These are phyloP conservation scores for Fraxinus sp. DNA, from an alignment of 305 asterid genomes.

Conservation along the genomic window DNA sequence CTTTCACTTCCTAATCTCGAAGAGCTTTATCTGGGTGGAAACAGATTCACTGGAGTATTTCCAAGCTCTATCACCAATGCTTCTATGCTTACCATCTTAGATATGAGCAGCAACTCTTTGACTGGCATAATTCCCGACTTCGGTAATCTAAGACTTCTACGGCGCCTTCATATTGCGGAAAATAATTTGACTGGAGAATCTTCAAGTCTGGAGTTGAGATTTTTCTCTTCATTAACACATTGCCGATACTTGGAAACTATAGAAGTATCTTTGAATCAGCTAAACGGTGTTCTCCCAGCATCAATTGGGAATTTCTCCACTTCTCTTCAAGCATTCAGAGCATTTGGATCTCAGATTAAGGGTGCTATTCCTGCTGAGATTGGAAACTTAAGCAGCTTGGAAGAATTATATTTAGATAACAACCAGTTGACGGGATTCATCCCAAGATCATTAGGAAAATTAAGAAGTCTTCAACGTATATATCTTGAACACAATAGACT, in stretches of 20 bases:
- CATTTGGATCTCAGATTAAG: conserved; percentile 10
- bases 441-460: conserved; percentile 1
- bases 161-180: not conserved
- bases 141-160: conserved; percentile 12
- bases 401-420: not conserved
- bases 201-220: not conserved
- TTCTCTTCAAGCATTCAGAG: not conserved
- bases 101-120: not conserved
- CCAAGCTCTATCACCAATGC: conserved; percentile 26
- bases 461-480: not conserved
- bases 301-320: conserved; percentile 23
- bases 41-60: conserved; percentile 18
- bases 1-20: conserved; percentile 21
- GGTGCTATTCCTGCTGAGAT: conserved; percentile 20
- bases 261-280: conserved; percentile 13
- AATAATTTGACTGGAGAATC: conserved; percentile 13
- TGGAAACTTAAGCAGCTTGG: conserved; percentile 23
- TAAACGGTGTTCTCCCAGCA: conserved; percentile 19
- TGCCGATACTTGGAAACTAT: not conserved
- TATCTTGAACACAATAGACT: conserved; percentile 12
- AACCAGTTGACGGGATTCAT: conserved; percentile 22
- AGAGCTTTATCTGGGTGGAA: not conserved
- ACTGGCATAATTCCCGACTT: conserved; percentile 12
- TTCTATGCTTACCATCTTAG: conserved; percentile 13
- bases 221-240: conserved; percentile 19